A percentile compares a stretch with the other conserved stretches of the same genome.
Evolutionary conservation across 345 rosid genomes (phyloP).

Genomic region (Excoecaria cochinchinensis): DNA sequence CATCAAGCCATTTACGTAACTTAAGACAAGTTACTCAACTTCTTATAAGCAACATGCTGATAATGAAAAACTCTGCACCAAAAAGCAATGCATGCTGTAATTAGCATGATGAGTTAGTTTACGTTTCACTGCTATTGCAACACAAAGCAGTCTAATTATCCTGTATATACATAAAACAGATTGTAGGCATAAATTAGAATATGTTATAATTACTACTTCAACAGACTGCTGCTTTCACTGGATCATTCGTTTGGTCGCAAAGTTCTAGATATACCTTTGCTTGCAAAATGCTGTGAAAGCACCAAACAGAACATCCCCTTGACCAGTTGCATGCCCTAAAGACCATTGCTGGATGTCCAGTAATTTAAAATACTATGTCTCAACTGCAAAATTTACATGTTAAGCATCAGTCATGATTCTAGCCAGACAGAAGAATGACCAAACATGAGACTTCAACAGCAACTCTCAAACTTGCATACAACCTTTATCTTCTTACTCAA

Average conservation of each 20-base stretch:
- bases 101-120: background rate
- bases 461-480: background rate
- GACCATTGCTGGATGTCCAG: constrained; percentile 15
- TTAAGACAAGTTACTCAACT: background rate
- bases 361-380: constrained; percentile 34
- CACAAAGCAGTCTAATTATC: background rate
- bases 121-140: background rate
- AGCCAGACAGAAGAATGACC: background rate
- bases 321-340: background rate
- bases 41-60: background rate
- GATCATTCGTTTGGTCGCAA: background rate
- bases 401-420: background rate
- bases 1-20: background rate
- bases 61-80: background rate
- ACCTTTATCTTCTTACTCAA: background rate
- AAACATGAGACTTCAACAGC: background rate
- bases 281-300: background rate
- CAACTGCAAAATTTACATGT: constrained; percentile 36
- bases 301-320: background rate
- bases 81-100: background rate
- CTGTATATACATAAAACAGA: background rate
- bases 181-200: background rate
- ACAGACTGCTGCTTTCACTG: background rate
- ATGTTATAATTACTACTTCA: background rate
- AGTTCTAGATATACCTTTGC: background rate